A percentile compares a stretch with the other conserved stretches of the same genome.
Evolutionary conservation across 1,284 basidiomycete genomes (phyloP).

Genomic region (Takashimella tepidaria): DNA sequence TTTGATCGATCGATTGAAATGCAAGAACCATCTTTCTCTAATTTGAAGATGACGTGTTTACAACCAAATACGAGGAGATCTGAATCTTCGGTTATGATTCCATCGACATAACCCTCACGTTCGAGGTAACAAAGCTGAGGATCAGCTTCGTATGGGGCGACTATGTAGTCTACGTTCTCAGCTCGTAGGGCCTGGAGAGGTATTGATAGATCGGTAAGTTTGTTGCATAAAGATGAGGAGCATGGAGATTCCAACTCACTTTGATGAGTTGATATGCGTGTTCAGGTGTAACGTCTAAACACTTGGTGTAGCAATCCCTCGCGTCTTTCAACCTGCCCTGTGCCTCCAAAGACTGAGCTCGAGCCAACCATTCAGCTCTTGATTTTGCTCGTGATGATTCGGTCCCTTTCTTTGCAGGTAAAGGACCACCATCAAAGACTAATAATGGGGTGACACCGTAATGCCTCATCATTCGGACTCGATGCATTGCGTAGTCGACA

Average conservation of each 20-base stretch:
- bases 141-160: constrained; percentile 98
- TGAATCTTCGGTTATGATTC: constrained; percentile 95
- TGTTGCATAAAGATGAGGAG: background rate
- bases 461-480: constrained; percentile 78
- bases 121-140: constrained; percentile 95
- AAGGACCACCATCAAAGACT: constrained; percentile 93
- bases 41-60: constrained; percentile 67
- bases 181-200: constrained; percentile 65
- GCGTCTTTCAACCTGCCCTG: constrained; percentile 77
- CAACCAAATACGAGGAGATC: constrained; percentile 97
- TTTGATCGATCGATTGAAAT: constrained; percentile 71
- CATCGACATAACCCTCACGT: constrained; percentile 74
- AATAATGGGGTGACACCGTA: constrained; percentile 82
- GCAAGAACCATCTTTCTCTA: constrained; percentile 73
- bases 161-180: constrained; percentile 75
- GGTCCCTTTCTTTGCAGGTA: constrained; percentile 89
- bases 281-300: constrained; percentile 90
- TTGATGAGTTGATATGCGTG: constrained; percentile 99
- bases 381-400: constrained; percentile 70
- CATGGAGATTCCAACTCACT: too few relatives aligned
- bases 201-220: constrained; percentile 3
- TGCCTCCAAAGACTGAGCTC: constrained; percentile 65
- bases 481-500: constrained; percentile 92
- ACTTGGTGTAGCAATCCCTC: constrained; percentile 82
- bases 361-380: constrained; percentile 49